A percentile compares a stretch with the other conserved stretches of the same genome.
phyloP scores from a whole-genome alignment of 257 asterid genomes.

The Lavandula angustifolia region DNA sequence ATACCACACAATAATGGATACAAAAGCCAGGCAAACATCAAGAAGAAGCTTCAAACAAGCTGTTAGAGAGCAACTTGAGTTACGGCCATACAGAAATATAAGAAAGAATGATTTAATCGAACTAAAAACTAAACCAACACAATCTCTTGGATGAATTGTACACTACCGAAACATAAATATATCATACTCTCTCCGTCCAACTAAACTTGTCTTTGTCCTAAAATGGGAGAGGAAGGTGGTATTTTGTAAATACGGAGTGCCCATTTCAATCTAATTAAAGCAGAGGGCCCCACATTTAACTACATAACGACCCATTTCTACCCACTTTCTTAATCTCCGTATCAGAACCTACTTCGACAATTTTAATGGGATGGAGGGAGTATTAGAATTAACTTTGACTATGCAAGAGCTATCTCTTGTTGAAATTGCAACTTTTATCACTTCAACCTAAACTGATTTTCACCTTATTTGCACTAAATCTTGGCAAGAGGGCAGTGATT shows the following conservation, averaged over 20 bases:
- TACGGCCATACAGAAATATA: neutral
- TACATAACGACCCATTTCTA: no score
- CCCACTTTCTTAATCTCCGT: no score
- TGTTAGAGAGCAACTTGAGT: neutral
- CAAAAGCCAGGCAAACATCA: neutral
- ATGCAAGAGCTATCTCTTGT: neutral
- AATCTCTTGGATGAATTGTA: neutral
- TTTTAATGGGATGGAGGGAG: no score
- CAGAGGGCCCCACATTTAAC: no score
- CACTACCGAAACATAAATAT: neutral
- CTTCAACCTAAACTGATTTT: neutral
- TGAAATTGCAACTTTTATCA: slow-evolving; percentile 15
- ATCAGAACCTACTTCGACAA: no score
- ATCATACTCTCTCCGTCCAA: no score
- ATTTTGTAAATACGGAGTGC: no score
- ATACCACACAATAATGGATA: neutral
- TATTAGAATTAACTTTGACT: neutral
- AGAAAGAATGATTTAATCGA: neutral
- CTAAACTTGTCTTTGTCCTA: no score
- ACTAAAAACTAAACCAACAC: neutral
- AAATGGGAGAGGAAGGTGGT: no score
- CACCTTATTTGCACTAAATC: slow-evolving; percentile 4
- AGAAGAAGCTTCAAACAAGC: neutral
- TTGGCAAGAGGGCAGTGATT: neutral
- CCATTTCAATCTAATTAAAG: no score